Base-by-base conservation (phyloP, 2,329 filamentous ascomycete species). In the Incumbomyces delicatus region DNA sequence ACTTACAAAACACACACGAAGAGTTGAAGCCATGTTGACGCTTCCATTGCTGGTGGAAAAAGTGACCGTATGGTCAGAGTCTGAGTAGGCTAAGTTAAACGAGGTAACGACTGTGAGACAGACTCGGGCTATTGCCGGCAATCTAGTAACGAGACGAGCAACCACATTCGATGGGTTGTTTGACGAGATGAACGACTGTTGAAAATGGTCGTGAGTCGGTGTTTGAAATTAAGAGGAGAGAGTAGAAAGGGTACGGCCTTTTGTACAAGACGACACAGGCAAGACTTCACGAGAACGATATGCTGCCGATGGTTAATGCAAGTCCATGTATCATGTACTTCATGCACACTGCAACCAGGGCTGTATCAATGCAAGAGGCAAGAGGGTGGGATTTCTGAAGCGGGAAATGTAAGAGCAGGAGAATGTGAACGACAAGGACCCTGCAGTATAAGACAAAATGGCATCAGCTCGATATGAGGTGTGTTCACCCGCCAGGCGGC, bases 261-360 rank as follows among this genome's bases (percentile, higher is more conserved):
- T 22, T 45, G 33, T 35, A 35, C 16, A n/a, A 35, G 16, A 35
- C 13, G 16, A 35, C 33, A 35, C 13, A 4, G 16, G 33, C 33
- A 17, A 17, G 33, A 35, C 13, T 35, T 17, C 33, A 17, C 13
- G 33, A 35, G 33, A 35, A 35, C 13, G 13, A 17, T 17, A 35
- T n/a, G 16, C 33, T 35, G 32, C 16, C 38, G 33, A 45, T 31
- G 31, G 33, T 45, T 34, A 30, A 45, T 45, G 42, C 42, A 45
- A n/a, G 33, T 37, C 14, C 13, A 17, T 37, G 34, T 45, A 31
- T 17, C 32, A 27, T 31, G 32, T 45, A 38, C 17, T 10, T 18
- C 14, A 45, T 45, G 42, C 42, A 45, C 40, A 30, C 42, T 45
- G 42, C 42, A 45, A 38, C 42, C 33, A 38, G 42, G 42, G 42